Evolutionary conservation across 2,329 filamentous ascomycete genomes (phyloP).

Genomic region (Claviceps sp.): DNA sequence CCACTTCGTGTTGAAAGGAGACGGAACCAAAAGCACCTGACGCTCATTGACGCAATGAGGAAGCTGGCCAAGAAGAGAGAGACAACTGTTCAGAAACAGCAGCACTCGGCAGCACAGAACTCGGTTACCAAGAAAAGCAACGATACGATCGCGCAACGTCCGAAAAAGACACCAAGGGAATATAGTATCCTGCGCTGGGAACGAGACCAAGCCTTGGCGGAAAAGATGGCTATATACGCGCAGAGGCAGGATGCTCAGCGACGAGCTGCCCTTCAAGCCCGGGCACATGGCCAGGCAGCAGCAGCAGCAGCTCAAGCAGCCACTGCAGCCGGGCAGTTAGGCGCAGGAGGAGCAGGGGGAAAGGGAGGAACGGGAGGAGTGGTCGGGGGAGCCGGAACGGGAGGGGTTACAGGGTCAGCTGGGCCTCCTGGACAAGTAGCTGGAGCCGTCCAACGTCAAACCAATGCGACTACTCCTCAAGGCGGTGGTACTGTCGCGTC

Average conservation of each 20-base stretch:
- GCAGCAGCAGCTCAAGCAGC: conserved; percentile 23
- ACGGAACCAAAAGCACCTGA: conserved; percentile 73
- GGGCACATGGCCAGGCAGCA: conserved; percentile 30
- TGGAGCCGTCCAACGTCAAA: conserved; percentile 19
- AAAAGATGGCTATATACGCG: conserved; percentile 42
- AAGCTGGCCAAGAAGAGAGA: conserved; percentile 93
- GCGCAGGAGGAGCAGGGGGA: background rate
- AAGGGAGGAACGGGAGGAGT: background rate
- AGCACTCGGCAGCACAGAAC: conserved; percentile 65
- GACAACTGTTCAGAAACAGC: conserved; percentile 71
- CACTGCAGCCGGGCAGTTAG: conserved; percentile 21
- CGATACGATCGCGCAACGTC: conserved; percentile 41
- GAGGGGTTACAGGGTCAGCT: conserved; percentile 14
- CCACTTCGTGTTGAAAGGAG: conserved; percentile 78
- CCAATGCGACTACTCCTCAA: conserved; percentile 13
- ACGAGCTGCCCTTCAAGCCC: conserved; percentile 34
- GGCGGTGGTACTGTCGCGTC: conserved; percentile 17
- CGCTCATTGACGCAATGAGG: conserved; percentile 85
- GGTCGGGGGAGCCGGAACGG: conserved; percentile 16
- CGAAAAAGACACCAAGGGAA: conserved; percentile 68
- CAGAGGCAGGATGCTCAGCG: conserved; percentile 47
- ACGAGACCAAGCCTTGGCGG: conserved; percentile 56
- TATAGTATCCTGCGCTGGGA: conserved; percentile 86
- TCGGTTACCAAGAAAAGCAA: conserved; percentile 73
- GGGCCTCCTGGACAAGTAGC: background rate